Conservation (phyloP, 768 basidiomycete genomes). For the Tulasnella sp. region DNA sequence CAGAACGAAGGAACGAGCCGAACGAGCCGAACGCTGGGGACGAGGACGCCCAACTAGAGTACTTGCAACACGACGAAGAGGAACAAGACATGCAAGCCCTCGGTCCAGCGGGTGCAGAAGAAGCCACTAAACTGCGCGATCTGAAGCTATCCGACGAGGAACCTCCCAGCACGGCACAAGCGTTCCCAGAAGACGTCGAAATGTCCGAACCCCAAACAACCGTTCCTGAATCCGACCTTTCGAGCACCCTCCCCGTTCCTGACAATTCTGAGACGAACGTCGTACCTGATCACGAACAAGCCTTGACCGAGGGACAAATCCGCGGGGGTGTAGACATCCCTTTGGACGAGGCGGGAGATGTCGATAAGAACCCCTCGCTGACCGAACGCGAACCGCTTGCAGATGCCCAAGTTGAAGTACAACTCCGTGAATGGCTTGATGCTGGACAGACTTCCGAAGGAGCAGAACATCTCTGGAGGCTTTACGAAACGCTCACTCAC, state of each 20-base stretch:
- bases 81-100: slow-evolving; percentile 77
- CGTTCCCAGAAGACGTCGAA: slow-evolving; percentile 16
- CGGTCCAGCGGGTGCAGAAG: slow-evolving; percentile 63
- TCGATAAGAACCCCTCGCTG: background rate
- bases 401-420: slow-evolving; percentile 32
- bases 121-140: slow-evolving; percentile 72
- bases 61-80: slow-evolving; percentile 54
- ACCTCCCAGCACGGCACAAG: slow-evolving; percentile 10
- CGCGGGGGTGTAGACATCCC: background rate
- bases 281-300: slow-evolving; percentile 25
- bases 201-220: slow-evolving; percentile 1
- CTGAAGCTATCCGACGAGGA: slow-evolving; percentile 63
- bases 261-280: slow-evolving; percentile 10
- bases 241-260: background rate
- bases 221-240: background rate
- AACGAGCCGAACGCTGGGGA: slow-evolving; percentile 31
- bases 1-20: slow-evolving; percentile 25
- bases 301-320: slow-evolving; percentile 28
- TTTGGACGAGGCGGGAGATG: background rate
- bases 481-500: slow-evolving; percentile 81
- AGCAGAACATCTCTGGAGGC: slow-evolving; percentile 75
- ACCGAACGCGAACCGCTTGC: background rate
- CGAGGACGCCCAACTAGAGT: slow-evolving; percentile 47
- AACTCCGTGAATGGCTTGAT: slow-evolving; percentile 48
- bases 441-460: slow-evolving; percentile 39